Evolutionary conservation across 176 grass and related monocot genomes (phyloP).

Genomic region (Lolium multiflorum): DNA sequence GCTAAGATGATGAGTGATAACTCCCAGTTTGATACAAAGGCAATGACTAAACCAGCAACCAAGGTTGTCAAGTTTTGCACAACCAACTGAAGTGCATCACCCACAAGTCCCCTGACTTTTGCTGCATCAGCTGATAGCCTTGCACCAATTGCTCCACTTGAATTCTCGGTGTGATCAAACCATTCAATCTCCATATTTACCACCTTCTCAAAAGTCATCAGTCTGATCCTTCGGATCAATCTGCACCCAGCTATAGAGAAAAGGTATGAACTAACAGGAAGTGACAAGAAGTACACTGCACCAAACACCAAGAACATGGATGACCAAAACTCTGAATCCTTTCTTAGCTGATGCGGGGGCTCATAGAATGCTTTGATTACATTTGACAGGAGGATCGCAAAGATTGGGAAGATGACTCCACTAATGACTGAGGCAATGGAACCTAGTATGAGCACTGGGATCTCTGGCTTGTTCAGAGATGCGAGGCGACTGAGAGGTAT

Average conservation of each 20-base stretch:
- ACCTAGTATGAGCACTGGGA: conserved; percentile 71
- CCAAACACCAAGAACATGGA: conserved; percentile 83
- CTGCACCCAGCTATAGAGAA: conserved; percentile 78
- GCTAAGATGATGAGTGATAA: conserved; percentile 76
- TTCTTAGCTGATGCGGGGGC: conserved; percentile 54
- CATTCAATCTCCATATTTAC: conserved; percentile 80
- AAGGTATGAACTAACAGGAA: conserved; percentile 69
- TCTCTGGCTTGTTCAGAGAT: conserved; percentile 76
- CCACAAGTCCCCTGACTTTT: conserved; percentile 72
- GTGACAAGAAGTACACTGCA: conserved; percentile 56
- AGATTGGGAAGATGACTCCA: conserved; percentile 78
- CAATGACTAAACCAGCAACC: conserved; percentile 69
- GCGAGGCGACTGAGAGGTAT: conserved; percentile 62
- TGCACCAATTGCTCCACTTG: conserved; percentile 77
- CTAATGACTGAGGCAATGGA: conserved; percentile 68
- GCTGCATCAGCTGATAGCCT: conserved; percentile 76
- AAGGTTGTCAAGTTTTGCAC: conserved; percentile 78
- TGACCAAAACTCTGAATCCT: conserved; percentile 79
- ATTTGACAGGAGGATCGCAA: conserved; percentile 69
- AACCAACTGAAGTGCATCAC: conserved; percentile 65
- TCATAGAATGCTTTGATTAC: conserved; percentile 78
- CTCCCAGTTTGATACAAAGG: conserved; percentile 76
- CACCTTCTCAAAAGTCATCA: conserved; percentile 76
- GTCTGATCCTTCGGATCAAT: conserved; percentile 73
- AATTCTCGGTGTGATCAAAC: conserved; percentile 76